Base-by-base conservation (phyloP, 2,329 filamentous ascomycete species). In the Fusarium domesticum region DNA sequence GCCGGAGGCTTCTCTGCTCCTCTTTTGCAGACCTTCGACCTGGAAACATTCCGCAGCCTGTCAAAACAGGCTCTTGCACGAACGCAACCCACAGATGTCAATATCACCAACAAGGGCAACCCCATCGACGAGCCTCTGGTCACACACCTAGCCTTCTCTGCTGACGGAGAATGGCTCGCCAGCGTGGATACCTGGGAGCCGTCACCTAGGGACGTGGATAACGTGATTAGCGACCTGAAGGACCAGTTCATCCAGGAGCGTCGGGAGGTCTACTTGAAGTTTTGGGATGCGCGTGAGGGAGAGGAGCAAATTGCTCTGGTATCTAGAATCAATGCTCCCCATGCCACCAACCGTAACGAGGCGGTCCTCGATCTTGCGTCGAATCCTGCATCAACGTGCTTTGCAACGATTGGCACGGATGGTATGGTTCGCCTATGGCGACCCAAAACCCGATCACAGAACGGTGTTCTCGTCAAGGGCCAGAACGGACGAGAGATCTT, bases 151-250 rank as follows among this genome's bases (percentile, higher is more conserved):
- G 79, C 84, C 34, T 81, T 93, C 55, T 92, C 87, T 34, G 72
- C 78, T 38, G 85, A 97, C 61, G 92, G 92, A 15, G 77, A 82
- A 53, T 97, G 92, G 91, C 77, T 98, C 45, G 91, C 87, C 5
- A 96, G 89, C 2, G 80, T 95, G 1, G 93, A 98, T 63, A 87
- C 91, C 60, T 98, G 93, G 93, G 77, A 78, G 39, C 90, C 90
- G 1, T 81, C 87, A 8, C 69, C 72, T 11, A 73, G 78, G 47
- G 90, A 96, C 60, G 68, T 87, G 12, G 76, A 80, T 31, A 76
- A 61, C 35, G 56, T 68, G 2, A 58, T 54, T 20, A 48, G 56
- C 19, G 67, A 70, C 16, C 56, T 58, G 47, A 65, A 61, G 49
- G 71, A 68, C 53, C 74, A 70, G 39, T 74, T 80, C 44, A 66